phyloP scores from a whole-genome alignment of 768 basidiomycete species.

The Phlebiopsis gigantea region DNA sequence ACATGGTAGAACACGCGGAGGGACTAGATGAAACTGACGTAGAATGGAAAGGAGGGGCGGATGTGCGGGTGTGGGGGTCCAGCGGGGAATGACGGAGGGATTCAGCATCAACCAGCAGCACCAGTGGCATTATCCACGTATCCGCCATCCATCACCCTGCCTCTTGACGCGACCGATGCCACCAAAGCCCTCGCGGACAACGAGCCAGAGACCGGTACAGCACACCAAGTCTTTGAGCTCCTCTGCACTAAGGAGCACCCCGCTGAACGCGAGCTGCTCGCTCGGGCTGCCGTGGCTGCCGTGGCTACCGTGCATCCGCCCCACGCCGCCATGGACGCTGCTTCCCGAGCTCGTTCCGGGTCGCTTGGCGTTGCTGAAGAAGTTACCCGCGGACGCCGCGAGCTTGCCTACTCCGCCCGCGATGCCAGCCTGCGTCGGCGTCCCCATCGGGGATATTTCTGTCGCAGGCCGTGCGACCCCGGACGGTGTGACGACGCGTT shows the following conservation, averaged over 20 bases:
- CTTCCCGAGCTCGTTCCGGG: neutral
- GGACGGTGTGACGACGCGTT: conserved; percentile 37
- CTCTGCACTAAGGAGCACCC: conserved; percentile 73
- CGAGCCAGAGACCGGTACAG: conserved; percentile 84
- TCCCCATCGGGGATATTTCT: conserved; percentile 20
- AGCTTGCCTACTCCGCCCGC: conserved; percentile 7
- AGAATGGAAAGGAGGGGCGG: neutral
- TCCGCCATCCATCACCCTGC: conserved; percentile 77
- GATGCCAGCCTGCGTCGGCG: conserved; percentile 19
- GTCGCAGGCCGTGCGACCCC: conserved; percentile 26
- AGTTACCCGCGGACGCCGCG: conserved; percentile 3
- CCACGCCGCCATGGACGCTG: neutral
- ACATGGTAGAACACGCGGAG: neutral
- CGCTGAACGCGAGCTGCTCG: conserved; percentile 24
- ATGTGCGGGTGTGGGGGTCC: neutral
- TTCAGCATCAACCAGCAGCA: too few species aligned
- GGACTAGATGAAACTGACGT: neutral
- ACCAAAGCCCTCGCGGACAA: conserved; percentile 89
- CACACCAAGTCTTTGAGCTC: conserved; percentile 92
- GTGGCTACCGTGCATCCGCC: too few species aligned
- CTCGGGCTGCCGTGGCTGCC: conserved; percentile 1
- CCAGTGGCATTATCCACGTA: conserved; percentile 41
- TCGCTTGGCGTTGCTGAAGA: neutral
- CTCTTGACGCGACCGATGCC: conserved; percentile 76
- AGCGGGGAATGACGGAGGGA: neutral